Conservation (phyloP, 208 protist species). For the Trypanosoma boissoni region DNA sequence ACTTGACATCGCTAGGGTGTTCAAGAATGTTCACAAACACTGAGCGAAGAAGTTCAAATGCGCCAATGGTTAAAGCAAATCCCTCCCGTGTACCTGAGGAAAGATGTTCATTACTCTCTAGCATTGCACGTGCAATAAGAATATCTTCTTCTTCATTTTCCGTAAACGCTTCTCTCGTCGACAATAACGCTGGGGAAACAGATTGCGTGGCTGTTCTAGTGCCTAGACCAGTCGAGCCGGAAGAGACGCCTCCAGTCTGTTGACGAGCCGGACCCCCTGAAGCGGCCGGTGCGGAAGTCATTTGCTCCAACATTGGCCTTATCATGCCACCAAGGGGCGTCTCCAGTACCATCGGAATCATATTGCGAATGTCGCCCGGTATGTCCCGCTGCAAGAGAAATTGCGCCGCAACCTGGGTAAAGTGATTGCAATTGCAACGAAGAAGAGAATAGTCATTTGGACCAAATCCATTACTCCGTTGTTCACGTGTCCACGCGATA, state of each 20-base stretch:
- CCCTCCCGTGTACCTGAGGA: conserved; percentile 29
- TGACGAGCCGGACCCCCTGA: not conserved
- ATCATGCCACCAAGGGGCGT: conserved; percentile 85
- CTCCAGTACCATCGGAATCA: conserved; percentile 68
- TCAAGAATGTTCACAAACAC: conserved; percentile 52
- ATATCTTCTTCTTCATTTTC: conserved; percentile 66
- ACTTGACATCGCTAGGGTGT: conserved; percentile 52
- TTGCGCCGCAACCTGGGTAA: conserved; percentile 73
- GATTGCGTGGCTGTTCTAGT: not conserved
- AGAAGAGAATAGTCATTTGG: conserved; percentile 88
- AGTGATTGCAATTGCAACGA: conserved; percentile 94
- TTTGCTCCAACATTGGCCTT: conserved; percentile 69
- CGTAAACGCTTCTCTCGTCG: conserved; percentile 27
- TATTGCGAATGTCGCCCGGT: conserved; percentile 61
- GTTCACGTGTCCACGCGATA: conserved; percentile 39
- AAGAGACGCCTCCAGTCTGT: not conserved
- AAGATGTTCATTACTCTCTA: conserved; percentile 69
- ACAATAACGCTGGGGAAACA: conserved; percentile 31
- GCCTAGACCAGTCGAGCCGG: not conserved
- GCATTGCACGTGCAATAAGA: conserved; percentile 47
- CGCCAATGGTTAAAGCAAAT: conserved; percentile 38
- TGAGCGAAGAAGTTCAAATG: conserved; percentile 36
- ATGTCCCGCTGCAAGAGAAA: conserved; percentile 75
- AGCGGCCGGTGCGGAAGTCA: conserved; percentile 30
- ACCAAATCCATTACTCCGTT: conserved; percentile 39